Conservation (phyloP, 768 basidiomycete species). For the Mycena pura region DNA sequence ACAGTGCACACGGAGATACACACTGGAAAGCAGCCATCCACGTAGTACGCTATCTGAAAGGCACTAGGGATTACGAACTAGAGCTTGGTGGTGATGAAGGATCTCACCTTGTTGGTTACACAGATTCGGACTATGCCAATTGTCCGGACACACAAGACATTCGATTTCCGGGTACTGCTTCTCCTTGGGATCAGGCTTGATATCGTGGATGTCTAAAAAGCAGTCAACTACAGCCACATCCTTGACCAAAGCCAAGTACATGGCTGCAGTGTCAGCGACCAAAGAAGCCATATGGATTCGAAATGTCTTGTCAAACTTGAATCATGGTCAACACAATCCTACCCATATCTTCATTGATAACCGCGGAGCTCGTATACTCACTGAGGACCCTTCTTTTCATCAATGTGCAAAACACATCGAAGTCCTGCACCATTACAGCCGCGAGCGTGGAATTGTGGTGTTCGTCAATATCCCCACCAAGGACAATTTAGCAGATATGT, state of each 20-base stretch:
- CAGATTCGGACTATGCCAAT: slow-evolving; percentile 35
- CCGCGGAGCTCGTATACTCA: slow-evolving; percentile 40
- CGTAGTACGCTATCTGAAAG: slow-evolving; percentile 44
- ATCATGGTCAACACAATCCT: slow-evolving; percentile 2
- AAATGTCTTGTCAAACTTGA: slow-evolving; percentile 27
- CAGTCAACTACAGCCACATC: slow-evolving; percentile 42
- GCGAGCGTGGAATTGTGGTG: slow-evolving; percentile 13
- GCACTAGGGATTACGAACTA: slow-evolving; percentile 31
- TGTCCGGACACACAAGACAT: slow-evolving; percentile 28
- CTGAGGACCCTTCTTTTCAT: slow-evolving; percentile 17
- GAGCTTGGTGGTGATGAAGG: neutral
- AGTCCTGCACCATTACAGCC: slow-evolving; percentile 9
- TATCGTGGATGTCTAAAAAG: slow-evolving; percentile 42
- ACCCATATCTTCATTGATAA: slow-evolving; percentile 41
- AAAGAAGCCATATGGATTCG: slow-evolving; percentile 37
- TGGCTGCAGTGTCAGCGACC: slow-evolving; percentile 40
- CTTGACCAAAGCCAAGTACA: slow-evolving; percentile 51
- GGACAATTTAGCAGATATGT: slow-evolving; percentile 36
- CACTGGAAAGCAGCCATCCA: slow-evolving; percentile 48
- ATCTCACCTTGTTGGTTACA: neutral
- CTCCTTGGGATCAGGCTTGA: slow-evolving; percentile 28
- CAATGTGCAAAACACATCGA: slow-evolving; percentile 16
- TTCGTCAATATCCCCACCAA: slow-evolving; percentile 37
- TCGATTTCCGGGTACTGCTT: slow-evolving; percentile 35
- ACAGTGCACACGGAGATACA: slow-evolving; percentile 29